A percentile compares a stretch with the other conserved stretches of the same genome.
phyloP scores from a whole-genome alignment of 352 stramenopile genomes.

The Phytophthora pseudosyringae region DNA sequence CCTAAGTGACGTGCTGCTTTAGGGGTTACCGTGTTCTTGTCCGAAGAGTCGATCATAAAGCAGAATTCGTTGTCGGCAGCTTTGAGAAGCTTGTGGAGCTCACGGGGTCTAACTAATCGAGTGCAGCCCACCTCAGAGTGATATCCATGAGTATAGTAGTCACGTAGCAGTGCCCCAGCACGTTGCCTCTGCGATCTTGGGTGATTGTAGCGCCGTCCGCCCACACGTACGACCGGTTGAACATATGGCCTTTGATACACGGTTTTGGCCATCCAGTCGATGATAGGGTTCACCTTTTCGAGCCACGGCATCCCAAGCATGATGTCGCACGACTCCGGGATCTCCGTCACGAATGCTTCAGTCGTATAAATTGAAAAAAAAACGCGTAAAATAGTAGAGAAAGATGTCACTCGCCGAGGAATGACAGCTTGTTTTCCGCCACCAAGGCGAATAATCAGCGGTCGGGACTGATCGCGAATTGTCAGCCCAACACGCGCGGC shows the following conservation, averaged over 20 bases:
- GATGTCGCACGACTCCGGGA: conserved; percentile 6
- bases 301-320: conserved; percentile 24
- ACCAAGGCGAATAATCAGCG: not conserved
- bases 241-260: conserved; percentile 1
- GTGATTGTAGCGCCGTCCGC: not conserved
- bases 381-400: conserved; percentile 2
- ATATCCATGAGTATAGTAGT: conserved; percentile 5
- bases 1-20: conserved; percentile 2
- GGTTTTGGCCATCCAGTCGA: conserved; percentile 7
- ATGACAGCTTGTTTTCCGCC: conserved; percentile 1
- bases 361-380: conserved; percentile 9
- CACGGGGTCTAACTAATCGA: conserved; percentile 1
- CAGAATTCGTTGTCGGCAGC: conserved; percentile 9
- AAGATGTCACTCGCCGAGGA: not conserved
- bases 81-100: conserved; percentile 1
- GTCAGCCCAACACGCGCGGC: not conserved
- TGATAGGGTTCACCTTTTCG: conserved; percentile 7
- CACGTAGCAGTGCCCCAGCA: not conserved
- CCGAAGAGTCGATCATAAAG: not conserved
- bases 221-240: not conserved
- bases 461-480: not conserved
- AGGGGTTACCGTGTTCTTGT: not conserved
- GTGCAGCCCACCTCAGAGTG: conserved; percentile 3
- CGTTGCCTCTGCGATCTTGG: not conserved
- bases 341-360: conserved; percentile 16